Base-by-base conservation (phyloP, 2,329 filamentous ascomycete species). In the Trichophyton schoenleinii region DNA sequence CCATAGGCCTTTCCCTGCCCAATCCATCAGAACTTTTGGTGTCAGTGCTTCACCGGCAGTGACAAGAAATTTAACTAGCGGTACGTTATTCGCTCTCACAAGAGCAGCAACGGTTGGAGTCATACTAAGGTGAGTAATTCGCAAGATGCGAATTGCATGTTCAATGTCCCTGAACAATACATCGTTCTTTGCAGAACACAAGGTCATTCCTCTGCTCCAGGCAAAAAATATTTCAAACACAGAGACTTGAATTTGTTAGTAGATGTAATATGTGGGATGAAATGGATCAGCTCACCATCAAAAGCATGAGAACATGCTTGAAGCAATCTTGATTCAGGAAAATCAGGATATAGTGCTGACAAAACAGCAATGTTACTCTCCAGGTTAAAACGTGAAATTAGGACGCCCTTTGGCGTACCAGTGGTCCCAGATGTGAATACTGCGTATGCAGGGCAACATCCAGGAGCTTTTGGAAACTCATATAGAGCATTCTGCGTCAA, bases 171-270 rank as follows among this genome's bases (percentile, higher is more conserved):
- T 79, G 67, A 92, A 89, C 0, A 95, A 74, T 1, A 83, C 80
- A 66, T 94, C 87, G 66, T 91, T 91, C 0, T 79, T 81, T 0
- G 85, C 87, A 1, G 87, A 83, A 69, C 88, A 95, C 11, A 96
- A 77, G 63, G 86, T 87, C 77, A 92, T 89, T 3, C 89, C 89
- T 38, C 80, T 80, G 55, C 82, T 81, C 87, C 90, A 95, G 0
- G 89, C 79, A 67, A 89, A 95, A 70, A 95, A 92, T 13, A 95
- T 91, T 68, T 95, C 91, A 69, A 95, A 95, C 0, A 95, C 87
- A 0, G 89, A 95, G 1, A 95, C 85, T 74, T 58, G 41, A 5
- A n/a, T 34, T n/a, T 20, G 52, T 70, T 58, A 72, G 63, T n/a
- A 61, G 49, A 22, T 38, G 9, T 36, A 34, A 34, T 7, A 9